These are phyloP conservation scores for Paragyromitra xinjiangensis DNA, from an alignment of 495 filamentous ascomycete species.

Conservation along the genomic window DNA sequence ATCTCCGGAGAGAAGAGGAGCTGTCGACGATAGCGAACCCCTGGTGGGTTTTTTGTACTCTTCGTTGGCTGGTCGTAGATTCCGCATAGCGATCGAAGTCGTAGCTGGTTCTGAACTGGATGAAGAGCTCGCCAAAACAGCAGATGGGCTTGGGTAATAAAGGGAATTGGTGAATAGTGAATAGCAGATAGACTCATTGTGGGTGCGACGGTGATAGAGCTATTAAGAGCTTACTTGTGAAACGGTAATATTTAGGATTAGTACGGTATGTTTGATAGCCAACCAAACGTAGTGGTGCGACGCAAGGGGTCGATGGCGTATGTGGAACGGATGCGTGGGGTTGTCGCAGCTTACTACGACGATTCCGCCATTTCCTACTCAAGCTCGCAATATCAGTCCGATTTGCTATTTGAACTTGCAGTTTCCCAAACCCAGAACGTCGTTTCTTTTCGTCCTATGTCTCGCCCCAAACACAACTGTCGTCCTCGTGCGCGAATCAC, in stretches of 20 bases:
- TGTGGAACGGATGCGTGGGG: conserved; percentile 17
- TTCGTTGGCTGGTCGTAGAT: conserved; percentile 25
- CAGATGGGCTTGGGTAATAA: not conserved
- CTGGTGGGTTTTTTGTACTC: conserved; percentile 28
- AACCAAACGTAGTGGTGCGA: conserved; percentile 26
- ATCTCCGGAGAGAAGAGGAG: conserved; percentile 31
- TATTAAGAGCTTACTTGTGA: conserved; percentile 9
- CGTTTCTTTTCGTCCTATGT: conserved; percentile 22
- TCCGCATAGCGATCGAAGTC: conserved; percentile 26
- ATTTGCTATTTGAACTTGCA: conserved; percentile 36
- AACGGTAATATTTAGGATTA: conserved; percentile 21
- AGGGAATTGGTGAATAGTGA: conserved; percentile 9
- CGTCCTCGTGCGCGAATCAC: conserved; percentile 26
- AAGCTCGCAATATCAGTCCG: conserved; percentile 38
- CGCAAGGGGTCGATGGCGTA: conserved; percentile 38
- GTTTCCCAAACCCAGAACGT: conserved; percentile 16
- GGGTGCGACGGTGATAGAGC: not conserved
- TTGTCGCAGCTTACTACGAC: conserved; percentile 16
- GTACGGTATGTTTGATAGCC: conserved; percentile 1
- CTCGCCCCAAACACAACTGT: conserved; percentile 17
- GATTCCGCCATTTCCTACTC: conserved; percentile 33
- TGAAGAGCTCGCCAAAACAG: conserved; percentile 4
- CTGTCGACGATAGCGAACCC: conserved; percentile 20
- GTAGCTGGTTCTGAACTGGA: conserved; percentile 1
- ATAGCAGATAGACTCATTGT: conserved; percentile 14